A percentile compares a stretch with the other conserved stretches of the same genome.
phyloP scores from a whole-genome alignment of 495 filamentous ascomycete species.

The Penicillium steckii region DNA sequence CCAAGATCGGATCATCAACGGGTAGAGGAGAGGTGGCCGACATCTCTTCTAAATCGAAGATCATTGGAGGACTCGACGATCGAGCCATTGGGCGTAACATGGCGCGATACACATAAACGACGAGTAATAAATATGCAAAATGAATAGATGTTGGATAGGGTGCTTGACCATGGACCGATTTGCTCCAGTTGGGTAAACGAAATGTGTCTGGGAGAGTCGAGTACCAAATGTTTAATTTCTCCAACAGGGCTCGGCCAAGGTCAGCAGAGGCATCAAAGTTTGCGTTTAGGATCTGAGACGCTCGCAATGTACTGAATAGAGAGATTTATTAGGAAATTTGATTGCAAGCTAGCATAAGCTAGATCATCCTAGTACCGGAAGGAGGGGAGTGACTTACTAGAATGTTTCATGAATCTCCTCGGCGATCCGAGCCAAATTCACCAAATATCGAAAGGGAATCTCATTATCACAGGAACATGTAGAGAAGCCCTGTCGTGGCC shows the following conservation, averaged over 20 bases:
- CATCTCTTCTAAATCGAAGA: constrained; percentile 34
- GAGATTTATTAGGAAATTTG: neutral
- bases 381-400: constrained; percentile 21
- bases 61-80: constrained; percentile 32
- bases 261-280: constrained; percentile 29
- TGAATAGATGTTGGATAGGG: constrained; percentile 33
- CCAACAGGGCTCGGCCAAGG: constrained; percentile 24
- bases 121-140: constrained; percentile 36
- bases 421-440: constrained; percentile 28
- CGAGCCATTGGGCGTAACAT: constrained; percentile 37
- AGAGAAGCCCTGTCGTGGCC: constrained; percentile 22
- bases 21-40: constrained; percentile 17
- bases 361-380: neutral
- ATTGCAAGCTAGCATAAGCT: neutral
- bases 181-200: constrained; percentile 33
- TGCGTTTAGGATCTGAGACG: constrained; percentile 31
- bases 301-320: constrained; percentile 28
- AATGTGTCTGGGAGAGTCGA: constrained; percentile 27
- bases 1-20: constrained; percentile 21
- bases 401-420: constrained; percentile 34
- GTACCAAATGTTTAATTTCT: constrained; percentile 33
- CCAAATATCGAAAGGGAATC: constrained; percentile 27
- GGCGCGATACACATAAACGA: constrained; percentile 37
- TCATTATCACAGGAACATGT: constrained; percentile 20
- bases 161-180: constrained; percentile 27